Conservation (phyloP, 106 monocot genomes). For the Dendrobium huoshanense region DNA sequence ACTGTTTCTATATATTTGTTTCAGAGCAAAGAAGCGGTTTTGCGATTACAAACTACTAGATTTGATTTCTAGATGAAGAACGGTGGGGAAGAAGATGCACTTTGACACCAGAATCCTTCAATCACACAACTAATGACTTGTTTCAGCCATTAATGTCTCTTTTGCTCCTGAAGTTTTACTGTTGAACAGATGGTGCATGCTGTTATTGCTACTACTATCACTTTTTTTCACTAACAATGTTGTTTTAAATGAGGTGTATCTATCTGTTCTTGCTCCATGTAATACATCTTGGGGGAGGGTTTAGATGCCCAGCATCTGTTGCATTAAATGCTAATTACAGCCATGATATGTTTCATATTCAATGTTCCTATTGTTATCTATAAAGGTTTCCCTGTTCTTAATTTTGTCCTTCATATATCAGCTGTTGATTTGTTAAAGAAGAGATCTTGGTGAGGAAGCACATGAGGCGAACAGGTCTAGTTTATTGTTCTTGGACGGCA, state of each 20-base stretch:
- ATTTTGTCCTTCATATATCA: background rate
- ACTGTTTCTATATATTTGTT: background rate
- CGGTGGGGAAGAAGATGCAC: background rate
- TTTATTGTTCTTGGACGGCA: constrained; percentile 1
- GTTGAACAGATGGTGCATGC: background rate
- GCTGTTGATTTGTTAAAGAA: background rate
- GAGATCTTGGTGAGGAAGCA: background rate
- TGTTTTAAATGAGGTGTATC: background rate
- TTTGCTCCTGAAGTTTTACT: background rate
- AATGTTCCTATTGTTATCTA: background rate
- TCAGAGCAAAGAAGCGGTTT: no score
- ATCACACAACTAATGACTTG: background rate
- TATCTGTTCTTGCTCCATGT: background rate
- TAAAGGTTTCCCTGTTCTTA: background rate
- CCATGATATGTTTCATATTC: background rate
- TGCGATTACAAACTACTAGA: no score
- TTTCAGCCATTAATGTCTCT: background rate
- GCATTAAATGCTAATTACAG: constrained; percentile 3
- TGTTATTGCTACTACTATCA: background rate
- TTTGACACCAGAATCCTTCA: no score
- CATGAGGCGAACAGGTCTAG: background rate
- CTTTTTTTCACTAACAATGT: background rate
- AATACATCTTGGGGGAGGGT: background rate
- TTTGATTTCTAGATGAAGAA: background rate
- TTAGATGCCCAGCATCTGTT: background rate